Evolutionary conservation across 768 basidiomycete species (phyloP).

Genomic region (Terana coerulea): DNA sequence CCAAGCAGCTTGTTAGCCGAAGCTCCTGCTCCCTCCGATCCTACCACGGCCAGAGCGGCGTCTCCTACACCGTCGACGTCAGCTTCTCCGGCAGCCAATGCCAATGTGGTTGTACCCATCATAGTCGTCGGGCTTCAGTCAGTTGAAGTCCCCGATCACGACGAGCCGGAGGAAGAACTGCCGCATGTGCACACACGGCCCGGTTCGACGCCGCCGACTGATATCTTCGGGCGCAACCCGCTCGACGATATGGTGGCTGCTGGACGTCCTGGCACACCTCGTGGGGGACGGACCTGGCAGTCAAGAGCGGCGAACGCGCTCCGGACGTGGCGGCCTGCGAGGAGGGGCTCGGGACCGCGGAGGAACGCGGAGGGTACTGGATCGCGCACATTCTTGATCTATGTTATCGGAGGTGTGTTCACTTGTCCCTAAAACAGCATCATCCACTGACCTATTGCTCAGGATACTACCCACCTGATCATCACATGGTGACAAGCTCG

Average conservation of each 20-base stretch:
- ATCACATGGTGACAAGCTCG: slow-evolving; percentile 80
- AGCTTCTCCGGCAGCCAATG: not conserved
- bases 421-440: not conserved
- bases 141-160: slow-evolving; percentile 41
- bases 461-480: slow-evolving; percentile 93
- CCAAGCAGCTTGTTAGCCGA: too few species aligned
- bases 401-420: slow-evolving; percentile 74
- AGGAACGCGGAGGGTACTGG: slow-evolving; percentile 24
- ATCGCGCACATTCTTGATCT: slow-evolving; percentile 82
- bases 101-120: slow-evolving; percentile 61
- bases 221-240: too few species aligned
- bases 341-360: slow-evolving; percentile 16
- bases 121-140: slow-evolving; percentile 83
- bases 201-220: slow-evolving; percentile 18
- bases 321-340: slow-evolving; percentile 39
- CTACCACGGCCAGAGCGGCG: too few species aligned
- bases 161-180: slow-evolving; percentile 15
- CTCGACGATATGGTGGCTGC: slow-evolving; percentile 2
- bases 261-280: not conserved
- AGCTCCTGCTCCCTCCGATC: too few species aligned
- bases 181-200: slow-evolving; percentile 11
- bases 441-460: too few species aligned
- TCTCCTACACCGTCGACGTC: slow-evolving; percentile 1
- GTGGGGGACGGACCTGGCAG: slow-evolving; percentile 46
- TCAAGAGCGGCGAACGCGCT: slow-evolving; percentile 62